Evolutionary conservation across 805 yeast species (phyloP).

Genomic region (Saccharomyces kudriavzevii): DNA sequence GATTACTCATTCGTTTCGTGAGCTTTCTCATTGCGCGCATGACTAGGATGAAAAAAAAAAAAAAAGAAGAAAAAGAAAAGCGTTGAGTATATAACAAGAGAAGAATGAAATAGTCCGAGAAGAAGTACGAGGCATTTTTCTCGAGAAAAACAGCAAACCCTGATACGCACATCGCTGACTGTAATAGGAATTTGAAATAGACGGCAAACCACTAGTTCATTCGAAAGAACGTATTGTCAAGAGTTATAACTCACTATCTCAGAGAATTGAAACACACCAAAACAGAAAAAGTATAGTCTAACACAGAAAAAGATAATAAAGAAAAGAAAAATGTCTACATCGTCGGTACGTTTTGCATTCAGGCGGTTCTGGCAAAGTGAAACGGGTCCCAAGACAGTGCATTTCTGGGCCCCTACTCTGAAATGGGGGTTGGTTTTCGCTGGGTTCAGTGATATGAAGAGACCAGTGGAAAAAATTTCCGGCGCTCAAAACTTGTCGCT

Average conservation of each 20-base stretch:
- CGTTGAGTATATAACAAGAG: neutral
- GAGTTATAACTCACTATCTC: neutral
- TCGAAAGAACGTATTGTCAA: neutral
- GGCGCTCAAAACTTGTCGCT: conserved; percentile 69
- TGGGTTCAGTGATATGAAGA: conserved; percentile 74
- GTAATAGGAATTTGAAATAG: neutral
- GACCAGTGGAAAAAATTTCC: conserved; percentile 89
- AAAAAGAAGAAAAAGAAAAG: neutral
- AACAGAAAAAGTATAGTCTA: neutral
- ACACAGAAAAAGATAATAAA: neutral
- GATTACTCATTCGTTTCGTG: neutral
- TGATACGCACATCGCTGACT: neutral
- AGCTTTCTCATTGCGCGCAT: neutral
- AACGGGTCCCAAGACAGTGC: conserved; percentile 94
- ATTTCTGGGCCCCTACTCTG: conserved; percentile 84
- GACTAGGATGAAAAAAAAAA: neutral
- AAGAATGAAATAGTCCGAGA: neutral
- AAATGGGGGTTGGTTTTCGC: conserved; percentile 93
- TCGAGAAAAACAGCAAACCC: neutral
- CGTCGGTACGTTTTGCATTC: conserved; percentile 35
- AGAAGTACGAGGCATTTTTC: neutral
- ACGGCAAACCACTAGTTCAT: neutral
- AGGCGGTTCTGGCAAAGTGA: conserved; percentile 70
- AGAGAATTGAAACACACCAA: neutral
- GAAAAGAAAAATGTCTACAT: conserved; percentile 8